Base-by-base conservation (phyloP, 192 early-diverging fungal genomes). In the Chytriomyces sp. region DNA sequence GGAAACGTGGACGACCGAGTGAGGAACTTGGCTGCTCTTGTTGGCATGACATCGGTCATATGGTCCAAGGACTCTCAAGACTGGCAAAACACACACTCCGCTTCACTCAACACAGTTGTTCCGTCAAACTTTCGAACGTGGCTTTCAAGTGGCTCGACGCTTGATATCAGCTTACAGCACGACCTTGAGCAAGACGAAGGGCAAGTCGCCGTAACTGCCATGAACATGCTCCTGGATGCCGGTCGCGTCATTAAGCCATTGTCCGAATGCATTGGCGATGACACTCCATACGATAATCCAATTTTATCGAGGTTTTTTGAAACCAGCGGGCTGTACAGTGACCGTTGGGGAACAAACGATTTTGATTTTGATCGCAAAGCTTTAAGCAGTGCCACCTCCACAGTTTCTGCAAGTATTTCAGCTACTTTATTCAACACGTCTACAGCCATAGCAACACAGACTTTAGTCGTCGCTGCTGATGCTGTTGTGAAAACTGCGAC, bases 1-100 rank as follows among this genome's bases (percentile, higher is more conserved):
- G 91, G 91, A 8, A 90, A 93, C 74, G 73, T 91, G 43, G 91
- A 93, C 68, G 89, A 92, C 75, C 88, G 89, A 57, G 86, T 93
- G n/a, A 84, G 92, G 13, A 82, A 67, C 66, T 87, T 93, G 26
- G 80, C 83, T 20, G 64, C 67, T 11, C 86, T 89, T 50, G 63
- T 94, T 62, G 91, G 84, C 18, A 77, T 82, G 67, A 44, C 35
- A 6, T 28, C 47, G 46, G 67, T 82, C 49, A 66, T 83, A 10
- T 85, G 84, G 84, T 9, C 46, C 61, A 53, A 62, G 13, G 80
- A 81, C 78, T 24, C 76, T 13, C 7, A 28, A 11, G 84, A 84
- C 48, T 68, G 76, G 72, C n/a, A 20, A 6, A 9, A 67, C 45
- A 45, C 35, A 35, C 35, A 35, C 35, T 35, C 35, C 35, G 35